Base-by-base conservation (phyloP, 768 basidiomycete species). In the Pilatotrama ljubarskyi region DNA sequence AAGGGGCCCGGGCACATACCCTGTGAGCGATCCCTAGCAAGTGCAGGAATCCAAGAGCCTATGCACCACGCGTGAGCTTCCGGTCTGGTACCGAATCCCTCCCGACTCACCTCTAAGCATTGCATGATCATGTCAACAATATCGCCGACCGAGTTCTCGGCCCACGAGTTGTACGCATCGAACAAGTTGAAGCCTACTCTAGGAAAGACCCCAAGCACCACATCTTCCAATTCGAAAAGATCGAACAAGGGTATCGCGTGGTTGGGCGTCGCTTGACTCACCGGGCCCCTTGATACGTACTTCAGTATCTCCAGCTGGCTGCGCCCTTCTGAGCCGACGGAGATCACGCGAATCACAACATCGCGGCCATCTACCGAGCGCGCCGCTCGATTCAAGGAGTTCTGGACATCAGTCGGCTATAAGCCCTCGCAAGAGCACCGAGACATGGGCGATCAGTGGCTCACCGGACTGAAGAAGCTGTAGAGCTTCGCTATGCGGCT, bases 81-180 rank as follows among this genome's bases (percentile, higher is more conserved):
- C 5, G 13, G 26, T 7, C 15, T 0, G 9, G 8, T 10, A 9
- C 2, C 32, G n/a, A 6, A 3, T 9, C 5, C 10, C 4, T 14
- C 25, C 7, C 1, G 13, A 24, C 50, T 10, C 15, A 73, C 73
- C 66, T 73, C 69, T n/a, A 72, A 51, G 48, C 64, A 67, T 51
- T 73, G 73, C 64, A 71, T 35, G 7, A 71, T 36, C 69, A 74
- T 71, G n/a, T 74, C 68, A 18, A 70, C 35, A 29, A 74, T 46
- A 52, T 74, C 72, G 3, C 70, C 72, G 0, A 67, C 69, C 11
- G 72, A 72, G 56, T 74, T 74, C 52, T 65, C 55, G 10, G 71
- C 52, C 72, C 72, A 74, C 14, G 1, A 38, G 7, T 49, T 63
- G 56, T 67, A 68, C 4, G 63, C 55, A 2, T 59, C 41, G 1